Percentiles rank a stretch among this genome's conserved stretches.
phyloP scores from a whole-genome alignment of 2,329 filamentous ascomycete genomes.

The Leptodontidium sp. region DNA sequence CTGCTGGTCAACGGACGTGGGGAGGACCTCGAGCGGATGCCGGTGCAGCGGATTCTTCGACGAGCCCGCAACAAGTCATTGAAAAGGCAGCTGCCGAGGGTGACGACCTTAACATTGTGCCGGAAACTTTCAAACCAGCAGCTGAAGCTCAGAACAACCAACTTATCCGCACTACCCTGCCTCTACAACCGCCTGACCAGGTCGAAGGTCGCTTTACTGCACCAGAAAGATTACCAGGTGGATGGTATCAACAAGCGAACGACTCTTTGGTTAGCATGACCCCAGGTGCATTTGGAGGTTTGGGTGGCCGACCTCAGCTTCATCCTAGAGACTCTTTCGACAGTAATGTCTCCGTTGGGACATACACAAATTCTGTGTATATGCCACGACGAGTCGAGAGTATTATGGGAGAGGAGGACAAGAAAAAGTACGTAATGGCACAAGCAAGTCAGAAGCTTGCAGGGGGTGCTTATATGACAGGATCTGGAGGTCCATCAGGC shows the following conservation, averaged over 20 bases:
- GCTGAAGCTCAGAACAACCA: conserved; percentile 58
- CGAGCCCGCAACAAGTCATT: conserved; percentile 83
- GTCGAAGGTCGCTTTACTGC: conserved; percentile 83
- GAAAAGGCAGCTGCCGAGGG: conserved; percentile 80
- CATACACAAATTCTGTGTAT: conserved; percentile 64
- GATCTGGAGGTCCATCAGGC: conserved; percentile 49
- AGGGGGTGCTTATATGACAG: conserved; percentile 49
- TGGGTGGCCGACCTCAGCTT: conserved; percentile 47
- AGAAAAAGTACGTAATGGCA: conserved; percentile 75
- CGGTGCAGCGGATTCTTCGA: conserved; percentile 77
- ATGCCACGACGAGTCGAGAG: conserved; percentile 68
- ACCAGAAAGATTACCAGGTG: conserved; percentile 71
- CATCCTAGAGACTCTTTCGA: conserved; percentile 71
- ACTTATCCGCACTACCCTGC: conserved; percentile 60
- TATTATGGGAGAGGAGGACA: conserved; percentile 81
- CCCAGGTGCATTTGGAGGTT: conserved; percentile 48
- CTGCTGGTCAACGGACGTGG: conserved; percentile 88
- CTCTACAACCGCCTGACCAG: conserved; percentile 74
- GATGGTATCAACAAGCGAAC: conserved; percentile 74
- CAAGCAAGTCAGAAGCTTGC: conserved; percentile 58
- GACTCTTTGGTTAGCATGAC: conserved; percentile 69
- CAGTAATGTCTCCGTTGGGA: conserved; percentile 67
- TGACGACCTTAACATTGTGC: conserved; percentile 89
- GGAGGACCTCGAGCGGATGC: conserved; percentile 92
- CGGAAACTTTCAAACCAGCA: conserved; percentile 79